phyloP scores from a whole-genome alignment of 2,329 filamentous ascomycete genomes.

The Immersiporthe knoxdaviesiana region DNA sequence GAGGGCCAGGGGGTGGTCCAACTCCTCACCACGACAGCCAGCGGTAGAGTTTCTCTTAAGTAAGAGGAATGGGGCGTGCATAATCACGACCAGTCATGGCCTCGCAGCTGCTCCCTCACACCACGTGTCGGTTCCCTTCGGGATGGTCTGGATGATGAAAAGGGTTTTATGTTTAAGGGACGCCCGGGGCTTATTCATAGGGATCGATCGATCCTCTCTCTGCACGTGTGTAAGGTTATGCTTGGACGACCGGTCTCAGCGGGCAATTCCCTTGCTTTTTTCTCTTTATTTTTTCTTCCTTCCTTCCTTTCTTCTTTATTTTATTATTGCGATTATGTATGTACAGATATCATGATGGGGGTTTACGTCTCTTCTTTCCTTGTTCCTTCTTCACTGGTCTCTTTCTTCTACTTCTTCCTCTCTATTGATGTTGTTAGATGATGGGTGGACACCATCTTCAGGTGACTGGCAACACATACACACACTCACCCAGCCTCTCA shows the following conservation, averaged over 20 bases:
- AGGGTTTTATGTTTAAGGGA: neutral
- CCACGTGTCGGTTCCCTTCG: neutral
- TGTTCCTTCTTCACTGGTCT: neutral
- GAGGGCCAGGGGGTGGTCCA: neutral
- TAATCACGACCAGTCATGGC: neutral
- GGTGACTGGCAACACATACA: neutral
- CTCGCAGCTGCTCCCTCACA: neutral
- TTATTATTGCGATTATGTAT: neutral
- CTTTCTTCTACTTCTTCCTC: neutral
- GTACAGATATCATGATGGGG: neutral
- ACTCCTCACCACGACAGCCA: neutral
- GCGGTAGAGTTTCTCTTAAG: conserved; percentile 15
- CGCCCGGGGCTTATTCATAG: neutral
- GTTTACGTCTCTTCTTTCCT: neutral
- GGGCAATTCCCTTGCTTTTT: neutral
- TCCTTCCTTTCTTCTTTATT: too few relatives aligned
- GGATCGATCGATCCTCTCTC: neutral
- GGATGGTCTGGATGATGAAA: neutral
- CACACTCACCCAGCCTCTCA: neutral
- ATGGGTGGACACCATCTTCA: neutral
- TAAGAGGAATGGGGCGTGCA: conserved; percentile 12
- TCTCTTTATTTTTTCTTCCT: neutral
- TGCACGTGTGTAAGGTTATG: neutral
- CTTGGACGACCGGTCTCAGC: neutral
- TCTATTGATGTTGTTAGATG: neutral